These are phyloP conservation scores for Closterium sp. DNA, from an alignment of 139 green algal genomes.

Conservation along the genomic window DNA sequence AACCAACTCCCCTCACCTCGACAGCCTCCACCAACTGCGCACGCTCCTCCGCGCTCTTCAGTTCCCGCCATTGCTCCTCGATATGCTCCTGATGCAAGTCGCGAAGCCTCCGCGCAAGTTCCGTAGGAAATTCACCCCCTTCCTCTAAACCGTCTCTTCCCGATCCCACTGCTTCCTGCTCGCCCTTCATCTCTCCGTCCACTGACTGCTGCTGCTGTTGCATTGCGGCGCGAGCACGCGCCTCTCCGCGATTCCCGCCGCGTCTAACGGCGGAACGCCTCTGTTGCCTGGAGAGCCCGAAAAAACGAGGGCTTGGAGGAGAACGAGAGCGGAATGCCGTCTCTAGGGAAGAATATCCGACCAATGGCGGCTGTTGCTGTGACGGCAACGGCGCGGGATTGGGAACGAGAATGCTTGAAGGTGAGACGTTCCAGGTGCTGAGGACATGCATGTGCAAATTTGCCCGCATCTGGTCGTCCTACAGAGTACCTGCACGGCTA, in stretches of 20 bases:
- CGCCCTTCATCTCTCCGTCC: not conserved
- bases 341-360: not conserved
- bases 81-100: not conserved
- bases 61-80: not conserved
- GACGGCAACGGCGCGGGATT: not conserved
- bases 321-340: not conserved
- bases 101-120: not conserved
- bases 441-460: not conserved
- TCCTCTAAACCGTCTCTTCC: not conserved
- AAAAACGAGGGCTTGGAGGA: not conserved
- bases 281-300: not conserved
- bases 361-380: not conserved
- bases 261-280: not conserved
- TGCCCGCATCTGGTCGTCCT: not conserved
- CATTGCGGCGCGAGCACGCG: not conserved
- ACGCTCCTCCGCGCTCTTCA: not conserved
- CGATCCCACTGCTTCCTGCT: not conserved
- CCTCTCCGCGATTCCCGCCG: not conserved
- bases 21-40: not conserved
- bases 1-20: not conserved
- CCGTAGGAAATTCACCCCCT: not conserved
- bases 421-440: not conserved
- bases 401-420: not conserved
- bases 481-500: not conserved
- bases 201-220: not conserved